These are phyloP conservation scores for Monosporozyma servazzii DNA, from an alignment of 805 yeast genomes.

Conservation along the genomic window DNA sequence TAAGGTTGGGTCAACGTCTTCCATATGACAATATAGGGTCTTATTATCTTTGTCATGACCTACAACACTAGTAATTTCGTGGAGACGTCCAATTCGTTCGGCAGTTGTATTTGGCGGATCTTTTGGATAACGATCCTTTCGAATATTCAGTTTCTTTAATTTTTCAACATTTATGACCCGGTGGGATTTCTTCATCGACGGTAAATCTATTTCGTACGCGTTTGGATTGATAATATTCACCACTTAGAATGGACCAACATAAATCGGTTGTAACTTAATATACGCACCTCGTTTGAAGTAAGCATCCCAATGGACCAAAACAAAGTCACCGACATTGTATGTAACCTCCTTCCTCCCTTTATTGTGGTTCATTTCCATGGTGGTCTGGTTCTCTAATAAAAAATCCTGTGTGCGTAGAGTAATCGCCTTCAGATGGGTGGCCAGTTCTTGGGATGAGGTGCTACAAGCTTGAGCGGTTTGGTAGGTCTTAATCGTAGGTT, in stretches of 20 bases:
- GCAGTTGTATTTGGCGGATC: background rate
- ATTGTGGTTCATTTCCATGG: constrained; percentile 1
- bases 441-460: background rate
- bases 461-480: background rate
- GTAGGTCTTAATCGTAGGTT: constrained; percentile 1
- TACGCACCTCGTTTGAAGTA: constrained; percentile 4
- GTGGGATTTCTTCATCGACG: background rate
- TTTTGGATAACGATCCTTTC: background rate
- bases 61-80: background rate
- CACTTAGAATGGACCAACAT: constrained; percentile 6
- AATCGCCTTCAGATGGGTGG: background rate
- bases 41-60: background rate
- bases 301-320: constrained; percentile 5
- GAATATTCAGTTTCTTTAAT: background rate
- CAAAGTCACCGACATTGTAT: constrained; percentile 3
- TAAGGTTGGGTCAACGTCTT: no score
- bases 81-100: background rate
- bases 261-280: constrained; percentile 3
- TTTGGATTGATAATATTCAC: constrained; percentile 3
- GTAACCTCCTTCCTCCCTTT: background rate
- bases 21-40: no score
- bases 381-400: background rate
- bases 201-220: constrained; percentile 8
- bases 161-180: constrained; percentile 5
- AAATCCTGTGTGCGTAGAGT: background rate